phyloP scores from a whole-genome alignment of 1,139 yeast genomes.

The Geotrichum histeridarum region DNA sequence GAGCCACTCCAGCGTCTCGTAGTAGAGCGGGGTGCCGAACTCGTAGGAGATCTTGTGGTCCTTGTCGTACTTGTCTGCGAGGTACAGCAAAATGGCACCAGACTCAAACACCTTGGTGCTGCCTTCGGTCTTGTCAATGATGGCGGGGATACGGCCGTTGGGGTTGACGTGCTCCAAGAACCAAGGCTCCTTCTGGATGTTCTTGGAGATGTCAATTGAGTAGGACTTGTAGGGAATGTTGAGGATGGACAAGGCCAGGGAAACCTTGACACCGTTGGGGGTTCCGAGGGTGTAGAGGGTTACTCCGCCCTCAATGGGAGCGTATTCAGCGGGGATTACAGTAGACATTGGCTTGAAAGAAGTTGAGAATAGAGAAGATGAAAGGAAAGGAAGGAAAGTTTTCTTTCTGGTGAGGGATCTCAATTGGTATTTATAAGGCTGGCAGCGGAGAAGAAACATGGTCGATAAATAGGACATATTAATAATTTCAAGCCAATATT shows the following conservation, averaged over 20 bases:
- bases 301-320: slow-evolving; percentile 23
- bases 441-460: too few relatives aligned
- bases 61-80: slow-evolving; percentile 54
- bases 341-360: slow-evolving; percentile 5
- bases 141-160: slow-evolving; percentile 58
- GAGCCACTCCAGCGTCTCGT: slow-evolving; percentile 48
- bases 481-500: too few relatives aligned
- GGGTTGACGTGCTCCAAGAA: slow-evolving; percentile 49
- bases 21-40: slow-evolving; percentile 45
- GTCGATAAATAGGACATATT: too few relatives aligned
- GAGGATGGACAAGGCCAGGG: slow-evolving; percentile 47
- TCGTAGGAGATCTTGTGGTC: slow-evolving; percentile 48
- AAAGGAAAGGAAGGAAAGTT: background rate
- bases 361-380: background rate
- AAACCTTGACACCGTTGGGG: slow-evolving; percentile 54
- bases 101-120: slow-evolving; percentile 43
- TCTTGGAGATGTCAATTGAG: slow-evolving; percentile 40
- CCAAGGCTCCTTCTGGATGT: slow-evolving; percentile 51
- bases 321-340: slow-evolving; percentile 14
- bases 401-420: background rate
- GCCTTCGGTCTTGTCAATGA: slow-evolving; percentile 43
- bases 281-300: slow-evolving; percentile 48
- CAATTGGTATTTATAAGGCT: too few relatives aligned
- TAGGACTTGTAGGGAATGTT: slow-evolving; percentile 46
- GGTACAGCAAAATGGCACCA: slow-evolving; percentile 54